Conservation (phyloP, 2,329 filamentous ascomycete genomes). For the Alternaria metachromatica region DNA sequence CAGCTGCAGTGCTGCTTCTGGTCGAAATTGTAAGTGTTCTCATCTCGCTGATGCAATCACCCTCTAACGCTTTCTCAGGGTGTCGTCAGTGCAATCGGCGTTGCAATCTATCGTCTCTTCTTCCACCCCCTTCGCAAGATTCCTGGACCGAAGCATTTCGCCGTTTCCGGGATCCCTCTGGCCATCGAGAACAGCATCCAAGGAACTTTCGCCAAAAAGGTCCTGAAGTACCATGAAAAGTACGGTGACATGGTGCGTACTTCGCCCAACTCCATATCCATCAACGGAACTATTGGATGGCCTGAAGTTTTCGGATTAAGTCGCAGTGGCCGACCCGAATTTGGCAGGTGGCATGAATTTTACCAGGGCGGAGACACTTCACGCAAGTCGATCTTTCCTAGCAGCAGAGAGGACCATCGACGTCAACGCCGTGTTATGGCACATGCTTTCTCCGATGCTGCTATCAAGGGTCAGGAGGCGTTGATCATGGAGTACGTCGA, state of each 20-base stretch:
- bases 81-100: not conserved
- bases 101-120: conserved; percentile 23
- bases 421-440: conserved; percentile 37
- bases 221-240: conserved; percentile 4
- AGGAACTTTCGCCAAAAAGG: not conserved
- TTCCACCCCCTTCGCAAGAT: conserved; percentile 25
- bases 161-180: conserved; percentile 12
- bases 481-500: conserved; percentile 42
- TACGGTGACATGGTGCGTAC: conserved; percentile 17
- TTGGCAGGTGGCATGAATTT: not conserved
- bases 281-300: conserved; percentile 39
- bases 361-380: not conserved
- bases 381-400: not conserved
- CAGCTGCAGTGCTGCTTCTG: not conserved
- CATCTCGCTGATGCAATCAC: not conserved
- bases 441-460: conserved; percentile 47
- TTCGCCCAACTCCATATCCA: conserved; percentile 8
- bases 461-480: conserved; percentile 43
- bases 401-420: conserved; percentile 28
- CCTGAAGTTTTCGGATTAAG: conserved; percentile 46
- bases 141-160: conserved; percentile 33
- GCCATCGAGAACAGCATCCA: not conserved
- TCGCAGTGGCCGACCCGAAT: not conserved
- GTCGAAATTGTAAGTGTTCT: not conserved
- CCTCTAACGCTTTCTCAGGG: not conserved